Evolutionary conservation across 345 rosid species (phyloP).

Genomic region (Euphorbia peplus): DNA sequence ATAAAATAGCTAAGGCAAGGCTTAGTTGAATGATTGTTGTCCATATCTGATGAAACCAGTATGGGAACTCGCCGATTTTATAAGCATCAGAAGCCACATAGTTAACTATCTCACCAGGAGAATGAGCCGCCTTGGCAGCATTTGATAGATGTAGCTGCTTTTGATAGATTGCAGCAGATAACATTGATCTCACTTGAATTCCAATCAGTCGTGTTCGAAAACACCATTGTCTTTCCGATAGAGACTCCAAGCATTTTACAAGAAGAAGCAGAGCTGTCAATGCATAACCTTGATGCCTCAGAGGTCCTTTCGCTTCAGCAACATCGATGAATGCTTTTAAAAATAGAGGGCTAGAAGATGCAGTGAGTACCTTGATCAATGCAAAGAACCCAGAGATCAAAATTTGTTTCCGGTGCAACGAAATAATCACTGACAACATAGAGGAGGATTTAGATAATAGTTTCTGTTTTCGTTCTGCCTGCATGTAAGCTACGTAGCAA

Average conservation of each 20-base stretch:
- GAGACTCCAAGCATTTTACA: conserved; percentile 11
- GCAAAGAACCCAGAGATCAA: neutral
- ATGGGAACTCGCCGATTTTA: neutral
- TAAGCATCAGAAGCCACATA: neutral
- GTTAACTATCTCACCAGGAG: neutral
- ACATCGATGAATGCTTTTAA: neutral
- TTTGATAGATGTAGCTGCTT: neutral
- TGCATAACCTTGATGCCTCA: conserved; percentile 33
- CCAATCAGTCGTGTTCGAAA: neutral
- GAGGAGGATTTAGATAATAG: conserved; percentile 18
- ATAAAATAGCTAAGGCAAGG: conserved; percentile 41
- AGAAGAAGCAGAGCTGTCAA: conserved; percentile 16
- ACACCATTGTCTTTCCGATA: neutral
- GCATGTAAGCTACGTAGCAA: conserved; percentile 36
- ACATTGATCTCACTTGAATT: neutral
- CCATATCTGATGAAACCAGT: neutral
- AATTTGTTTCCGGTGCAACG: neutral
- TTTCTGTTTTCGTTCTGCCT: conserved; percentile 25
- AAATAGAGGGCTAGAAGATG: conserved; percentile 17
- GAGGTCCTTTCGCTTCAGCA: conserved; percentile 20
- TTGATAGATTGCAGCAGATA: neutral
- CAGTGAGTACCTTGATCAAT: neutral
- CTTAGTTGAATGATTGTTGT: conserved; percentile 25
- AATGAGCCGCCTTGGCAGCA: neutral
- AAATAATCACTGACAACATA: conserved; percentile 29